phyloP scores from a whole-genome alignment of 306 rosid species.

The Purshia tridentata region DNA sequence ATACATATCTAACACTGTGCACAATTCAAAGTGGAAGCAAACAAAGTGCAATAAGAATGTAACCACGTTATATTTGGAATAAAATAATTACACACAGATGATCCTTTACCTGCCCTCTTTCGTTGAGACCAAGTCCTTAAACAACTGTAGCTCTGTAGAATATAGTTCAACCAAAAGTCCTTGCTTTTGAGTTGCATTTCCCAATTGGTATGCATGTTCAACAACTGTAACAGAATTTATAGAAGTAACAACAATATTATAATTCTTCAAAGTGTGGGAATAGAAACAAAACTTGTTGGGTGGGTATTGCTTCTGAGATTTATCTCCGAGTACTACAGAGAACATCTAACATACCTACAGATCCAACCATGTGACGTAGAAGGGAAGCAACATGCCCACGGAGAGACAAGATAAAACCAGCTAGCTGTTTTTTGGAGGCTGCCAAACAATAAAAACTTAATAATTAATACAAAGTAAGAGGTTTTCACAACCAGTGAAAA shows the following conservation, averaged over 20 bases:
- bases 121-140: slow-evolving; percentile 64
- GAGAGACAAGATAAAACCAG: slow-evolving; percentile 65
- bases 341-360: slow-evolving; percentile 1
- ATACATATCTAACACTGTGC: not conserved
- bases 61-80: not conserved
- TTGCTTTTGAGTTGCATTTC: slow-evolving; percentile 80
- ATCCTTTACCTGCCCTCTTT: slow-evolving; percentile 82
- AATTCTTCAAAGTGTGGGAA: not conserved
- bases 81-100: not conserved
- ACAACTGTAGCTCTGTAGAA: slow-evolving; percentile 78
- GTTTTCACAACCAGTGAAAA: not conserved
- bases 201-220: slow-evolving; percentile 80
- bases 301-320: not conserved
- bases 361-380: slow-evolving; percentile 22
- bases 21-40: not conserved
- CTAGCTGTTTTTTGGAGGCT: slow-evolving; percentile 87
- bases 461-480: not conserved
- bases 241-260: slow-evolving; percentile 7
- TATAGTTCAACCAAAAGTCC: slow-evolving; percentile 71
- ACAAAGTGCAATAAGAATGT: not conserved
- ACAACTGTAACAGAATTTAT: slow-evolving; percentile 48
- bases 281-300: not conserved
- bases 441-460: slow-evolving; percentile 31
- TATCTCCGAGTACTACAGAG: not conserved
- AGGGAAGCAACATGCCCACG: slow-evolving; percentile 88